Evolutionary conservation across 1,284 basidiomycete genomes (phyloP).

Genomic region (Austroboletus niveus): DNA sequence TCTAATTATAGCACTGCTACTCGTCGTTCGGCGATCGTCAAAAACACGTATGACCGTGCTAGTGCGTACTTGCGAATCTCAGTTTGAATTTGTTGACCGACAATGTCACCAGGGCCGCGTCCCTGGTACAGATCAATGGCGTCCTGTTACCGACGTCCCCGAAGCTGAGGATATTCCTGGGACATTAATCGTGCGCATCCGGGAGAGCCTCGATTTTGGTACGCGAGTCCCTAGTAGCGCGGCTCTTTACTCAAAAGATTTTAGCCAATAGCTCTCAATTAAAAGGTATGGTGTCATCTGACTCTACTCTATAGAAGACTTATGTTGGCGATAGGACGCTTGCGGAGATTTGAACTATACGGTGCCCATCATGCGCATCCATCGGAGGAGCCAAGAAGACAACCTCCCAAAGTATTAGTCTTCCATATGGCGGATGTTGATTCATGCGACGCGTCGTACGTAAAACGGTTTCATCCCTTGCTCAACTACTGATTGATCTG

Average conservation of each 20-base stretch:
- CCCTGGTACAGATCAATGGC: slow-evolving; percentile 66
- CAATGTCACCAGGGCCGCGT: slow-evolving; percentile 49
- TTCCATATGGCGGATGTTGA: slow-evolving; percentile 91
- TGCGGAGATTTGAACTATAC: slow-evolving; percentile 80
- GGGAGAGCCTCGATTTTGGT: slow-evolving; percentile 74
- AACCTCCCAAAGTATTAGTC: slow-evolving; percentile 74
- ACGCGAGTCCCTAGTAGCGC: slow-evolving; percentile 4
- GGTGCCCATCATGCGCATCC: slow-evolving; percentile 78
- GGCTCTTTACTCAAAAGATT: slow-evolving; percentile 3
- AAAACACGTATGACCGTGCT: slow-evolving; percentile 72
- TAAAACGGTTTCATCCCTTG: slow-evolving; percentile 9
- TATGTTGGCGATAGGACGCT: slow-evolving; percentile 51
- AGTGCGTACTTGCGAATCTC: slow-evolving; percentile 27
- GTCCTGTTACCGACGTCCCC: slow-evolving; percentile 60
- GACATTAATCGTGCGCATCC: slow-evolving; percentile 65
- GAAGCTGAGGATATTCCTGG: slow-evolving; percentile 68
- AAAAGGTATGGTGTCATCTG: slow-evolving; percentile 44
- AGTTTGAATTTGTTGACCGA: neutral
- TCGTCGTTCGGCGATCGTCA: slow-evolving; percentile 87
- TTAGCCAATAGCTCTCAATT: slow-evolving; percentile 86
- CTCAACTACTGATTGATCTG: slow-evolving; percentile 2
- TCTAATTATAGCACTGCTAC: slow-evolving; percentile 79
- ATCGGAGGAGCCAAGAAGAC: slow-evolving; percentile 78
- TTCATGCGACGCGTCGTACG: slow-evolving; percentile 81
- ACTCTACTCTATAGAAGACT: neutral